Evolutionary conservation across 2,329 filamentous ascomycete genomes (phyloP).

Genomic region (Rasamsonia emersonii): DNA sequence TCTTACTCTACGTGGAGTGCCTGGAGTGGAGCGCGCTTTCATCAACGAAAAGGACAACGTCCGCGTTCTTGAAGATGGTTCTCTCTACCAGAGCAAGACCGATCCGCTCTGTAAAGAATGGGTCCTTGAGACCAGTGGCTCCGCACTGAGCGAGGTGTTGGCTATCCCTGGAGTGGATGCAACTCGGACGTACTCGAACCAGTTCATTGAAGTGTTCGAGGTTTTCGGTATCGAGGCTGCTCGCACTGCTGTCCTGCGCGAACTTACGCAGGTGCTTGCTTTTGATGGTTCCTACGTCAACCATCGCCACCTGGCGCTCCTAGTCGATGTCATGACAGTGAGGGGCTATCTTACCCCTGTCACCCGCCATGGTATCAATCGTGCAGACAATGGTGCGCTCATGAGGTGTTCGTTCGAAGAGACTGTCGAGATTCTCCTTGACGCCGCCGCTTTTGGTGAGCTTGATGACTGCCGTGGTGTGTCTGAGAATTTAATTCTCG

Average conservation of each 20-base stretch:
- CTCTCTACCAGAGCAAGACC: slow-evolving; percentile 63
- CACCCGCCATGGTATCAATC: slow-evolving; percentile 96
- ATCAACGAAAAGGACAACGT: slow-evolving; percentile 72
- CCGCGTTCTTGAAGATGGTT: slow-evolving; percentile 59
- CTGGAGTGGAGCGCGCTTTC: slow-evolving; percentile 84
- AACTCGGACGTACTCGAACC: slow-evolving; percentile 82
- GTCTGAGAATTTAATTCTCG: slow-evolving; percentile 97
- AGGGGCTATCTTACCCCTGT: slow-evolving; percentile 90
- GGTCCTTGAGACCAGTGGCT: slow-evolving; percentile 93
- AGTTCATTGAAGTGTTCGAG: slow-evolving; percentile 87
- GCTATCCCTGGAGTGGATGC: slow-evolving; percentile 82
- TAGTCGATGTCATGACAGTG: slow-evolving; percentile 97
- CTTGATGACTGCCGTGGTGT: slow-evolving; percentile 97
- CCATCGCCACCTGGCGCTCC: slow-evolving; percentile 87
- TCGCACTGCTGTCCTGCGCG: slow-evolving; percentile 74
- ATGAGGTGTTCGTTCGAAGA: slow-evolving; percentile 99
- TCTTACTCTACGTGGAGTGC: slow-evolving; percentile 81
- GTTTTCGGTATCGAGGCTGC: slow-evolving; percentile 96
- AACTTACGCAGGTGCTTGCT: slow-evolving; percentile 84
- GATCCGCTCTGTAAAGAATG: slow-evolving; percentile 76
- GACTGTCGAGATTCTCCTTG: slow-evolving; percentile 94
- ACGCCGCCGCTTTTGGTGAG: slow-evolving; percentile 89
- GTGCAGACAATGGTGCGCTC: slow-evolving; percentile 91
- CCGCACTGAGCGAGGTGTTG: slow-evolving; percentile 74
- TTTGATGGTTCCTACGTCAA: slow-evolving; percentile 99